Percentiles rank a stretch among this genome's conserved stretches.
Evolutionary conservation across 2,329 filamentous ascomycete species (phyloP).

Genomic region (Trichophyton verrucosum): DNA sequence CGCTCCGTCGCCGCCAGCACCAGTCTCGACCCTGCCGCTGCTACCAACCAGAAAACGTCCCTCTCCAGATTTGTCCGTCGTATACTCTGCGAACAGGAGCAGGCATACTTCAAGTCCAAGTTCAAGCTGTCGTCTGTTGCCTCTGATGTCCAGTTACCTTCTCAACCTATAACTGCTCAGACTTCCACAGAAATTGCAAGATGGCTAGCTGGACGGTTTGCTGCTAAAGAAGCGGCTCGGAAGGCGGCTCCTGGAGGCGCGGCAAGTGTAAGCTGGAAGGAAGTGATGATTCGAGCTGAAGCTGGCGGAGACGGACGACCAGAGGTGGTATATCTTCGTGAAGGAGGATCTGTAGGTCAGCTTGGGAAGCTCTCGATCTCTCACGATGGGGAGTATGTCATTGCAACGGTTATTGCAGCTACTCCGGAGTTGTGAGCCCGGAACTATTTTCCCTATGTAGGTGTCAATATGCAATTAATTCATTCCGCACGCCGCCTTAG

Average conservation of each 20-base stretch:
- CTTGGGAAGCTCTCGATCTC: slow-evolving; percentile 66
- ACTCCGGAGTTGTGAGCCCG: slow-evolving; percentile 39
- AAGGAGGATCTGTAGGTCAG: slow-evolving; percentile 30
- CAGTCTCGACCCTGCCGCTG: background rate
- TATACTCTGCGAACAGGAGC: slow-evolving; percentile 31
- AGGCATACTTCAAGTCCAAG: slow-evolving; percentile 29
- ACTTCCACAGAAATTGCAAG: slow-evolving; percentile 25
- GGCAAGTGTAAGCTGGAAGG: slow-evolving; percentile 49
- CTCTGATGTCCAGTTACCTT: slow-evolving; percentile 5
- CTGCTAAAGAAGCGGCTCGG: slow-evolving; percentile 61
- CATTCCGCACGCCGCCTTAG: too few species aligned
- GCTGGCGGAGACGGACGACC: slow-evolving; percentile 21
- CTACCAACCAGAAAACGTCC: slow-evolving; percentile 24
- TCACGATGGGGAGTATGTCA: slow-evolving; percentile 72
- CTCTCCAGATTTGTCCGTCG: slow-evolving; percentile 44
- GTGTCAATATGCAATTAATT: too few species aligned
- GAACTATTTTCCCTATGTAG: slow-evolving; percentile 16
- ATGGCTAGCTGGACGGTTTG: slow-evolving; percentile 45
- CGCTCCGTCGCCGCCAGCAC: slow-evolving; percentile 23
- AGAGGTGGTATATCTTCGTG: slow-evolving; percentile 28
- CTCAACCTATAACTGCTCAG: slow-evolving; percentile 18
- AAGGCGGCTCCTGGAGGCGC: slow-evolving; percentile 47
- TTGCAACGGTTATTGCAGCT: slow-evolving; percentile 50
- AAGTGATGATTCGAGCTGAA: slow-evolving; percentile 38
- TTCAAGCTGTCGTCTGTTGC: slow-evolving; percentile 12